These are phyloP conservation scores for Glycine latifolia DNA, from an alignment of 306 rosid species.

Conservation along the genomic window DNA sequence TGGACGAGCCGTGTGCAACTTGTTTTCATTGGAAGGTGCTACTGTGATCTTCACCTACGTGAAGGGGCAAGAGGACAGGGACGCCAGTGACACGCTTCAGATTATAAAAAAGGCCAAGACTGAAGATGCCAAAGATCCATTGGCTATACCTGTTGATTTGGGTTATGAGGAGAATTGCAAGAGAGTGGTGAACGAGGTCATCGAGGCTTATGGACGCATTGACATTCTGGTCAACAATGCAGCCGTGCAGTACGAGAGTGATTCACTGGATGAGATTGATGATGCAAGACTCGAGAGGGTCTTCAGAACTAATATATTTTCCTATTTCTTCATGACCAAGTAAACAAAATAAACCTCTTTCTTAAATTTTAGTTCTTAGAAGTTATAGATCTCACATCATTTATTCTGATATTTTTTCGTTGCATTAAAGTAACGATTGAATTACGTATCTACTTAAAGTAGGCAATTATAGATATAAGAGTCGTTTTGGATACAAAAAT, in stretches of 20 bases:
- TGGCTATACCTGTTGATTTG: constrained; percentile 75
- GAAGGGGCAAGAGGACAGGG: constrained; percentile 75
- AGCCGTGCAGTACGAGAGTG: constrained; percentile 69
- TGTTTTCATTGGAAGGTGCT: constrained; percentile 80
- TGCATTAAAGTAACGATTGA: too few species aligned
- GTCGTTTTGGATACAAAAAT: too few species aligned
- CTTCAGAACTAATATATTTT: constrained; percentile 79
- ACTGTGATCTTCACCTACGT: constrained; percentile 81
- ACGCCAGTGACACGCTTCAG: constrained; percentile 67
- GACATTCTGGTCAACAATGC: constrained; percentile 77
- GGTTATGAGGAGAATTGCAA: constrained; percentile 55
- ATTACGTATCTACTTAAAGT: too few species aligned
- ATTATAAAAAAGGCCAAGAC: constrained; percentile 55
- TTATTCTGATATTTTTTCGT: too few species aligned
- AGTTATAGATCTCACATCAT: too few species aligned
- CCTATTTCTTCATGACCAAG: constrained; percentile 75
- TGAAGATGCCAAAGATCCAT: constrained; percentile 63
- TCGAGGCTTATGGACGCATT: constrained; percentile 66
- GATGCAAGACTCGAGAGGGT: constrained; percentile 74
- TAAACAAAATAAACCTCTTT: background rate
- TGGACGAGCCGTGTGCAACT: constrained; percentile 73
- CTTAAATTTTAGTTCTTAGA: too few species aligned
- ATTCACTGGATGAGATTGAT: constrained; percentile 71
- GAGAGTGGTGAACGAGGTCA: constrained; percentile 65
- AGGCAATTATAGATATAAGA: too few species aligned